Evolutionary conservation across 495 filamentous ascomycete genomes (phyloP).

Genomic region (Pyrenula massariospora): DNA sequence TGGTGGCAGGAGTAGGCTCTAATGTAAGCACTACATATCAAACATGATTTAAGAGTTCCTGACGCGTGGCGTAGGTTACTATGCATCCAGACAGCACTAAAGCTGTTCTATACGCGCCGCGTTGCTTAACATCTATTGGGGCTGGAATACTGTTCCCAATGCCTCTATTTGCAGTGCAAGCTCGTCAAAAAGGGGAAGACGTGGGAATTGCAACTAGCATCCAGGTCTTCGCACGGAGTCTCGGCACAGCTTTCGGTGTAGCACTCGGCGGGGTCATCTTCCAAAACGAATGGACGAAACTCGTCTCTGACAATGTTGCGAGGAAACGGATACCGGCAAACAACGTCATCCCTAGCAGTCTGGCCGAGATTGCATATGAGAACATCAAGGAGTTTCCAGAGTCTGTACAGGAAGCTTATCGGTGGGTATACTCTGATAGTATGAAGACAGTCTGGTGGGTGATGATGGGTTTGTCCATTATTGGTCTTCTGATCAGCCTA

Average conservation of each 20-base stretch:
- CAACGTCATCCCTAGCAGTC: constrained; percentile 24
- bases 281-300: constrained; percentile 32
- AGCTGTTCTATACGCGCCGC: constrained; percentile 41
- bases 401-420: constrained; percentile 19
- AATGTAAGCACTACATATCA: constrained; percentile 26
- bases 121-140: constrained; percentile 29
- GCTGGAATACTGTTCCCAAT: constrained; percentile 41
- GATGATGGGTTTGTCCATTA: not conserved
- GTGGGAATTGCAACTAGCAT: constrained; percentile 39
- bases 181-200: constrained; percentile 26
- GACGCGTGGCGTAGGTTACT: constrained; percentile 28
- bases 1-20: constrained; percentile 4
- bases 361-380: constrained; percentile 26
- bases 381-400: constrained; percentile 44
- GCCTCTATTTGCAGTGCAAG: constrained; percentile 36
- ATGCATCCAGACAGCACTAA: constrained; percentile 28
- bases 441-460: constrained; percentile 26
- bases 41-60: constrained; percentile 34
- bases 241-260: constrained; percentile 48
- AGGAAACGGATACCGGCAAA: constrained; percentile 22
- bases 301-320: constrained; percentile 16
- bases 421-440: constrained; percentile 43
- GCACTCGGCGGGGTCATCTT: constrained; percentile 44
- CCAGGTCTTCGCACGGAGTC: constrained; percentile 45
- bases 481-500: not conserved